Evolutionary conservation across 2,329 filamentous ascomycete species (phyloP).

Genomic region (Xylaria hypoxylon): DNA sequence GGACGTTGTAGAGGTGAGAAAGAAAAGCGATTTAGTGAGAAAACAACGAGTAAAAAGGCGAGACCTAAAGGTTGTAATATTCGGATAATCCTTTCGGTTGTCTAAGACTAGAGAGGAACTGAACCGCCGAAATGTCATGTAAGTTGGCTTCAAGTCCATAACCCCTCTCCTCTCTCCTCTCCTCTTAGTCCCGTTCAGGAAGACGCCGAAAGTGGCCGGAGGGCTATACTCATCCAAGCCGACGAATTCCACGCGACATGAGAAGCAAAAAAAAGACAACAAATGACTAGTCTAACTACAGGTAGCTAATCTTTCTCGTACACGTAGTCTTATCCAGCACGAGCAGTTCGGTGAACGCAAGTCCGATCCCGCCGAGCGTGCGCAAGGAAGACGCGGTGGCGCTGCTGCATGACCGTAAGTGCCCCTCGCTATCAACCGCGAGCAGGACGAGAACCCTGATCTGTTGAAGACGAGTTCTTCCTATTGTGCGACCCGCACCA

Average conservation of each 20-base stretch:
- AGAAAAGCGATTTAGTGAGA: not conserved
- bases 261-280: no score
- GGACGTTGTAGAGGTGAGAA: constrained; percentile 1
- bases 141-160: constrained; percentile 34
- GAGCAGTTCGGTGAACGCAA: constrained; percentile 57
- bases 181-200: not conserved
- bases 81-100: not conserved
- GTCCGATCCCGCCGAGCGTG: constrained; percentile 55
- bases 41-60: constrained; percentile 6
- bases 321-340: constrained; percentile 59
- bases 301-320: constrained; percentile 10
- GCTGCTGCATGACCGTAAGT: constrained; percentile 60
- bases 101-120: constrained; percentile 1
- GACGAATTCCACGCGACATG: not conserved
- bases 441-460: not conserved
- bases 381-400: constrained; percentile 50
- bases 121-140: constrained; percentile 44
- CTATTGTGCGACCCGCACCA: constrained; percentile 65
- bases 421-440: not conserved
- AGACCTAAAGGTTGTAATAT: not conserved
- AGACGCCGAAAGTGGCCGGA: not conserved
- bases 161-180: not conserved
- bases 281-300: not conserved
- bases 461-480: constrained; percentile 57
- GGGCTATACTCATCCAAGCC: not conserved